phyloP scores from a whole-genome alignment of 441 rosid species.

The Populus trichocarpa region DNA sequence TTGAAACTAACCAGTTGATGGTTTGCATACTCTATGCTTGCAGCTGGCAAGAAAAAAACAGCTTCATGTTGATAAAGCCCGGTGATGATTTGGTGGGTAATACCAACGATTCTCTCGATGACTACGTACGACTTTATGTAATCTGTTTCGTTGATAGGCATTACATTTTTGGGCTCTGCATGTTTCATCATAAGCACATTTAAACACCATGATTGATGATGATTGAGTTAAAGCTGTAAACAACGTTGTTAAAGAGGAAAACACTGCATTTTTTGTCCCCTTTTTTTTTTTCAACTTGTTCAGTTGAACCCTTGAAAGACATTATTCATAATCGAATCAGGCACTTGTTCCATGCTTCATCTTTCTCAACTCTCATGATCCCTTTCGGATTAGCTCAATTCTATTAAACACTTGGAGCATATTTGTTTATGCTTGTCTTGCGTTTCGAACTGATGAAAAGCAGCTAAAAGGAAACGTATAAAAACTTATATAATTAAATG shows the following conservation, averaged over 20 bases:
- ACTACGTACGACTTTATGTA: slow-evolving; percentile 80
- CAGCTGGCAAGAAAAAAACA: slow-evolving; percentile 86
- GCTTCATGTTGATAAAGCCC: slow-evolving; percentile 60
- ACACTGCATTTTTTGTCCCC: neutral
- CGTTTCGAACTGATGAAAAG: too few relatives aligned
- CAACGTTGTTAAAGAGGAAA: neutral
- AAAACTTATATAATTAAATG: too few relatives aligned
- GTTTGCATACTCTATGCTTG: neutral
- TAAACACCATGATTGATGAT: neutral
- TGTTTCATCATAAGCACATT: neutral
- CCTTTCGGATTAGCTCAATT: too few relatives aligned
- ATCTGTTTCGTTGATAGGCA: slow-evolving; percentile 19
- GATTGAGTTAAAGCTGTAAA: slow-evolving; percentile 11
- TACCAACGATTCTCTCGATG: slow-evolving; percentile 56
- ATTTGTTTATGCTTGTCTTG: too few relatives aligned
- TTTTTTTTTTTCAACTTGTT: neutral
- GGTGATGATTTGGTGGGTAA: slow-evolving; percentile 64
- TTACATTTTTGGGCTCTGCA: neutral
- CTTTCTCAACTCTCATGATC: too few relatives aligned
- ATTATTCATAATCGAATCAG: too few relatives aligned
- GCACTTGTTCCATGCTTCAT: too few relatives aligned
- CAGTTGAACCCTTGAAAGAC: neutral
- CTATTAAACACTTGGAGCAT: too few relatives aligned
- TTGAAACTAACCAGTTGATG: neutral
- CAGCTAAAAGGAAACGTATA: too few relatives aligned